These are phyloP conservation scores for Lachnellula occidentalis DNA, from an alignment of 2,329 filamentous ascomycete genomes.

Conservation along the genomic window DNA sequence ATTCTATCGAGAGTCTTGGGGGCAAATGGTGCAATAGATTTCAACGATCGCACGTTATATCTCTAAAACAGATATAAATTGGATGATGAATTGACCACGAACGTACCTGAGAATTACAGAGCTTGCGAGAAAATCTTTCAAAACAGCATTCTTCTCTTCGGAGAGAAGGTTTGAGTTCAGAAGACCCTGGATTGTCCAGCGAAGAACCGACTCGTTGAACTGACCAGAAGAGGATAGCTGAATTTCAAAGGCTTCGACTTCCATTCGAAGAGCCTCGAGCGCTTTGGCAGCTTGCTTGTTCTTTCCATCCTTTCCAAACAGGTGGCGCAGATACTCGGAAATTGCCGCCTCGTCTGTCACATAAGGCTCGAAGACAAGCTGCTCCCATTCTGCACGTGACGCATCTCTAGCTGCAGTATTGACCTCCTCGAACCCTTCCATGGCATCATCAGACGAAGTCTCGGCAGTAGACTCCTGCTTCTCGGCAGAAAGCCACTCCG, in stretches of 20 bases:
- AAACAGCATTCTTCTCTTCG: conserved; percentile 43
- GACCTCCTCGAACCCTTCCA: conserved; percentile 35
- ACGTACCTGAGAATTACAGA: conserved; percentile 37
- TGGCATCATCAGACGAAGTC: conserved; percentile 5
- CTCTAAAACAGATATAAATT: not conserved
- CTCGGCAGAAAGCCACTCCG: conserved; percentile 44
- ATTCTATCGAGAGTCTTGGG: not conserved
- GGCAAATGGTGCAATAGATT: no score
- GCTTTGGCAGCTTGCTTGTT: conserved; percentile 36
- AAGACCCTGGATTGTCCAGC: conserved; percentile 43
- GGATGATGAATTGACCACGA: not conserved
- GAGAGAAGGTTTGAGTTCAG: conserved; percentile 45
- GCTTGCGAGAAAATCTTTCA: conserved; percentile 46
- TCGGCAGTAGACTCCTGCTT: conserved; percentile 3
- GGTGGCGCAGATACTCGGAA: conserved; percentile 41
- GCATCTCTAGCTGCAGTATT: conserved; percentile 46
- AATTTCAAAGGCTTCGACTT: conserved; percentile 35
- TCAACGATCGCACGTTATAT: no score
- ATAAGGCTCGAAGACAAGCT: conserved; percentile 46
- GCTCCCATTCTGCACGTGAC: conserved; percentile 49
- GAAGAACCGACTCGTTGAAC: conserved; percentile 39
- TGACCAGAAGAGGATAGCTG: conserved; percentile 23
- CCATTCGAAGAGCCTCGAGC: conserved; percentile 37
- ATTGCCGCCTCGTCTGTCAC: conserved; percentile 43
- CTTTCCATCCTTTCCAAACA: conserved; percentile 38